Conservation (phyloP, 306 rosid species). For the Oxytropis ochrocephala region DNA sequence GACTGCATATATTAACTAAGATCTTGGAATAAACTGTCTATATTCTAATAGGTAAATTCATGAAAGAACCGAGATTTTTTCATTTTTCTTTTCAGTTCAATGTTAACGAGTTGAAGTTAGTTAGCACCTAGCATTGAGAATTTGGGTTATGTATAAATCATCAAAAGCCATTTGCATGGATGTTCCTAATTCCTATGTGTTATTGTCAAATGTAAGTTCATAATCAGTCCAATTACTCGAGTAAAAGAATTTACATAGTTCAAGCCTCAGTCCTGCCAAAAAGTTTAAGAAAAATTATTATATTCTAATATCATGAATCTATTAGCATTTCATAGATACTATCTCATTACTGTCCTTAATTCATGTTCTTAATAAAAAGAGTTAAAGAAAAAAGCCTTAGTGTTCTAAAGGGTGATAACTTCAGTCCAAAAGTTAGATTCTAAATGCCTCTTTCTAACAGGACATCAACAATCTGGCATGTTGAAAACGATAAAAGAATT, state of each 20-base stretch:
- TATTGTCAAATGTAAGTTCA: background rate
- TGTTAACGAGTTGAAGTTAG: background rate
- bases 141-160: background rate
- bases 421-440: background rate
- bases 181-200: background rate
- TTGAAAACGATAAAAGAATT: background rate
- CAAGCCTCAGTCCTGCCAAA: background rate
- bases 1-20: too few relatives aligned
- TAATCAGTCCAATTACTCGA: background rate
- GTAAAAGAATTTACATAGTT: background rate
- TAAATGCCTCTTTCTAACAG: background rate
- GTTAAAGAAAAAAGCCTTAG: background rate
- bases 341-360: background rate
- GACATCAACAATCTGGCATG: background rate
- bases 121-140: background rate
- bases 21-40: too few relatives aligned
- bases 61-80: too few relatives aligned
- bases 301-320: slow-evolving; percentile 9
- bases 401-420: background rate
- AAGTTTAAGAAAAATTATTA: background rate
- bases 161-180: background rate
- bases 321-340: background rate
- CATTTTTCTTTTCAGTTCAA: too few relatives aligned
- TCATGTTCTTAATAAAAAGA: background rate
- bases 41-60: too few relatives aligned